Conservation (phyloP, 176 grass and related monocot genomes). For the Bolboschoenus planiculmis region DNA sequence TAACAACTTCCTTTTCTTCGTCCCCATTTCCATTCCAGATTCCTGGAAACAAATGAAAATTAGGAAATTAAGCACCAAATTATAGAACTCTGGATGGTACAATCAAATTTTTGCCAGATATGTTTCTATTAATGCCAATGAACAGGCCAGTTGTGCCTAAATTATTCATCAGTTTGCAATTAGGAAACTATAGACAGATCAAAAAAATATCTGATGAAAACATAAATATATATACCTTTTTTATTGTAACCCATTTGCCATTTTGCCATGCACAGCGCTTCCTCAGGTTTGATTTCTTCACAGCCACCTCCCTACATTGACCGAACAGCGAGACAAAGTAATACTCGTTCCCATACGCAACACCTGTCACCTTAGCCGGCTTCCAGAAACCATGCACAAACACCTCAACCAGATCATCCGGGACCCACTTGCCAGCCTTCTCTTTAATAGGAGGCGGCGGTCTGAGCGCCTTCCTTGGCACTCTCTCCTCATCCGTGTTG, state of each 20-base stretch:
- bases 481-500: background rate
- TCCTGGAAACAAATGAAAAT: constrained; percentile 37
- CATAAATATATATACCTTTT: constrained; percentile 43
- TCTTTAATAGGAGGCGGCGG: background rate
- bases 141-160: background rate
- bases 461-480: constrained; percentile 9
- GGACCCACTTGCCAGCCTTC: background rate
- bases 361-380: constrained; percentile 1
- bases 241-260: constrained; percentile 54
- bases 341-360: constrained; percentile 25
- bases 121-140: background rate
- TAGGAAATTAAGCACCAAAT: background rate
- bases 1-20: constrained; percentile 34
- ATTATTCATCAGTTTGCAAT: constrained; percentile 15
- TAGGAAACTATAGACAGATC: background rate
- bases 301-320: constrained; percentile 41
- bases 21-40: constrained; percentile 31
- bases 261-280: constrained; percentile 52
- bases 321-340: constrained; percentile 55
- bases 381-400: constrained; percentile 17
- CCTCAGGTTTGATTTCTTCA: constrained; percentile 38
- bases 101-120: background rate
- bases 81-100: background rate
- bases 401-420: constrained; percentile 15
- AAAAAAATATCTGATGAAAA: background rate